phyloP scores from a whole-genome alignment of 306 rosid species.

The Gynostemma pentaphyllum region DNA sequence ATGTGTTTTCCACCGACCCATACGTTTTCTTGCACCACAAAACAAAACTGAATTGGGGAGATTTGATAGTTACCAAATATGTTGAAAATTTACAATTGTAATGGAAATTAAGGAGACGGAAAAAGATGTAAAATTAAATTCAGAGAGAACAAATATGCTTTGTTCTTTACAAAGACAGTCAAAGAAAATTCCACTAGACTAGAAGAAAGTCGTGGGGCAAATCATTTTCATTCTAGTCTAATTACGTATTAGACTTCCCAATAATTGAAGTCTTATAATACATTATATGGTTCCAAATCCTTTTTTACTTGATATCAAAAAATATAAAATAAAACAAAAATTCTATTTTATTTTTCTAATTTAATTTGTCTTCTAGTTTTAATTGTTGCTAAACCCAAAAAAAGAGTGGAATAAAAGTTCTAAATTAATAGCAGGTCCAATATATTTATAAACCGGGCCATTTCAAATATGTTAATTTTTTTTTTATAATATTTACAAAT shows the following conservation, averaged over 20 bases:
- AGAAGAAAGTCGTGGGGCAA: neutral
- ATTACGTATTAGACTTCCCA: neutral
- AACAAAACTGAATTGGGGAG: neutral
- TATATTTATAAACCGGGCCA: too few relatives aligned
- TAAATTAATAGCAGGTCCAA: too few relatives aligned
- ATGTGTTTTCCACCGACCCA: too few relatives aligned
- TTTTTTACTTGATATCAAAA: too few relatives aligned
- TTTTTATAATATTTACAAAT: too few relatives aligned
- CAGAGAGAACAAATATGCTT: neutral
- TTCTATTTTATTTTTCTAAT: too few relatives aligned
- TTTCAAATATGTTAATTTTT: too few relatives aligned
- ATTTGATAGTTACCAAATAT: slow-evolving; percentile 8
- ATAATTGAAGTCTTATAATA: neutral
- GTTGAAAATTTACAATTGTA: neutral
- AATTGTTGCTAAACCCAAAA: too few relatives aligned
- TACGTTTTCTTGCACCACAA: neutral
- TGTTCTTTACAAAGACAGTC: neutral
- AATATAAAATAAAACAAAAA: too few relatives aligned
- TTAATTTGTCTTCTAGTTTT: too few relatives aligned
- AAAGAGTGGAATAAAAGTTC: too few relatives aligned
- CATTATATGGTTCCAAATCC: neutral
- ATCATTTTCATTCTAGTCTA: neutral
- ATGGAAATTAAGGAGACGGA: too few relatives aligned
- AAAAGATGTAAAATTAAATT: neutral
- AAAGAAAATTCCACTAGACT: neutral